Evolutionary conservation across 192 early-diverging fungal species (phyloP), one percentile per base, ranked within the genome.

Genomic region (Podila verticillata): DNA sequence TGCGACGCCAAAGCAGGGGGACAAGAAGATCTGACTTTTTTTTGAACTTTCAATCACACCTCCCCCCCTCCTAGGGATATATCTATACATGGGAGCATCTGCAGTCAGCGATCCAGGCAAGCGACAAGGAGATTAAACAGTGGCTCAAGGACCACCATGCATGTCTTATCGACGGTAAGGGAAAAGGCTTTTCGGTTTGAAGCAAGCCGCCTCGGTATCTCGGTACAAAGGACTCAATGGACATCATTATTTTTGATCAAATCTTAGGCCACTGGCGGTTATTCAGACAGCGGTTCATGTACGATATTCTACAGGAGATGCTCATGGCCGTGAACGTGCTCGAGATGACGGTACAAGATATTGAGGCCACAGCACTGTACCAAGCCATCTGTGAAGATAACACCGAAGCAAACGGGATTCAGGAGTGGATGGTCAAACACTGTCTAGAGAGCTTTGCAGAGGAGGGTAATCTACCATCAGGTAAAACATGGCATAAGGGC

Each of bases 21-120:
- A n/a, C 10, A 44, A 44, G 39, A 15, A 15, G 39, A 48, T n/a
- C 22, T 34, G 68, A 29, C 3, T 0, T 48, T 30, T 61, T 39
- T n/a, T 44, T 5, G 39, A 0, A 44, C 24, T 56, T 60, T 32
- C 13, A 8, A 19, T 60, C 1, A 12, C 22, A 26, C 6, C 10
- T 54, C 0, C 30, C n/a, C n/a, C n/a, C n/a, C n/a, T n/a, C n/a
- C n/a, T n/a, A 85, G 84, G 65, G 66, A 4, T 49, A 51, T 2
- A 28, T 82, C 15, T 86, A 86, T 70, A 83, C 77, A 10, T 74
- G 70, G 58, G 36, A 65, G 5, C 70, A 78, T 20, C 65, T 88
- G 0, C 70, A 84, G 17, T 85, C 85, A 0, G 36, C 74, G n/a
- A 60, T 88, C 29, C 87, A 88, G 48, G 87, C 87, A 24, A 86